Percentiles rank a stretch among this genome's conserved stretches.
Evolutionary conservation across 495 filamentous ascomycete species (phyloP).

Genomic region (Bryoglossum gracile): DNA sequence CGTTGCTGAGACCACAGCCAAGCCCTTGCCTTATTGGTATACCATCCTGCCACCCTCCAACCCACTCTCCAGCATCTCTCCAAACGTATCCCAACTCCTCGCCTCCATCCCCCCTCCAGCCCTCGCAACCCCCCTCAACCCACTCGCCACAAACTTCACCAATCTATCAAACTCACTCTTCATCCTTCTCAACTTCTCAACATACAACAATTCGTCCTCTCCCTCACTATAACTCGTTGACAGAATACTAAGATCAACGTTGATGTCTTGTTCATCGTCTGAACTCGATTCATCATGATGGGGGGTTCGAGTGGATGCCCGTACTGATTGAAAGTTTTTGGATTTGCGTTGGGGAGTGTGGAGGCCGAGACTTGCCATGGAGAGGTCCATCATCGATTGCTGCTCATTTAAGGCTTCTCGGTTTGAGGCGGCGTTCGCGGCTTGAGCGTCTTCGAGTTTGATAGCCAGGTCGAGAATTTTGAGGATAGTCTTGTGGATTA

Average conservation of each 20-base stretch:
- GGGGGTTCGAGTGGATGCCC: not conserved
- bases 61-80: slow-evolving; percentile 50
- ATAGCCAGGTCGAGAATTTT: slow-evolving; percentile 53
- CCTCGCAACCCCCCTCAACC: slow-evolving; percentile 50
- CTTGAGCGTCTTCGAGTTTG: slow-evolving; percentile 40
- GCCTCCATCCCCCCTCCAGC: slow-evolving; percentile 45
- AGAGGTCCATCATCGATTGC: slow-evolving; percentile 26
- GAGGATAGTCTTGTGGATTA: slow-evolving; percentile 58
- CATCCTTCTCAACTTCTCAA: slow-evolving; percentile 35
- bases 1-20: too few species aligned
- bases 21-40: too few species aligned
- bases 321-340: slow-evolving; percentile 23
- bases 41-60: slow-evolving; percentile 19
- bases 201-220: slow-evolving; percentile 29
- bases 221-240: slow-evolving; percentile 25
- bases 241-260: slow-evolving; percentile 35
- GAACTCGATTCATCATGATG: slow-evolving; percentile 12
- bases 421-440: slow-evolving; percentile 25
- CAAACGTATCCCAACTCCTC: slow-evolving; percentile 45
- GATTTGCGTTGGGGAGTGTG: slow-evolving; percentile 31
- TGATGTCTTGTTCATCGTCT: slow-evolving; percentile 29
- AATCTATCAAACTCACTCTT: slow-evolving; percentile 42
- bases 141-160: slow-evolving; percentile 46
- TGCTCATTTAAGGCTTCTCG: slow-evolving; percentile 29
- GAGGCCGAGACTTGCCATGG: slow-evolving; percentile 22